Conservation (phyloP, 2,329 filamentous ascomycete species). For the Helminthosporium solani region DNA sequence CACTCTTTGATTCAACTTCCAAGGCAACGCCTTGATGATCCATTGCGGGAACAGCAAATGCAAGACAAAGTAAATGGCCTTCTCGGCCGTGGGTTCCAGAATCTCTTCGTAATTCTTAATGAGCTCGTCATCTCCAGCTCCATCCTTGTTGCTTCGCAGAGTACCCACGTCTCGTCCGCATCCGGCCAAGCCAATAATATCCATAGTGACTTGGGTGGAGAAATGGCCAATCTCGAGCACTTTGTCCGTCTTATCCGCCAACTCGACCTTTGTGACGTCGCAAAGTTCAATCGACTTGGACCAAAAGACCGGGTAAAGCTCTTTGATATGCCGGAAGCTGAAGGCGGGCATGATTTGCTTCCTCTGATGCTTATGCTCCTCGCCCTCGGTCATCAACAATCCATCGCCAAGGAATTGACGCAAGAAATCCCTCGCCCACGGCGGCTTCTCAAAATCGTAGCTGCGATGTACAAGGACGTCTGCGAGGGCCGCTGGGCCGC, state of each 20-base stretch:
- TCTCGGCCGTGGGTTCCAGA: slow-evolving; percentile 50
- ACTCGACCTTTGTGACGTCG: slow-evolving; percentile 57
- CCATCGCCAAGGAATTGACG: slow-evolving; percentile 53
- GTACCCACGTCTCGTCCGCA: slow-evolving; percentile 48
- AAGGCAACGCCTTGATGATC: slow-evolving; percentile 48
- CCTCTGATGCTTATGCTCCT: slow-evolving; percentile 56
- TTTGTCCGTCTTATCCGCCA: slow-evolving; percentile 45
- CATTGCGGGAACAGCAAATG: slow-evolving; percentile 41
- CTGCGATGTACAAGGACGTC: slow-evolving; percentile 55
- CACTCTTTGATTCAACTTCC: slow-evolving; percentile 49
- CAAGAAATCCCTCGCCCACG: slow-evolving; percentile 47
- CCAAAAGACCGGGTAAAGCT: slow-evolving; percentile 85
- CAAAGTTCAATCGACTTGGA: slow-evolving; percentile 69
- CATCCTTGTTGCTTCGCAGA: slow-evolving; percentile 45
- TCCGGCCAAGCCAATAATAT: slow-evolving; percentile 50
- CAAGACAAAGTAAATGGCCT: slow-evolving; percentile 47
- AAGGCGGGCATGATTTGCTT: slow-evolving; percentile 82
- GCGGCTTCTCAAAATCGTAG: slow-evolving; percentile 57
- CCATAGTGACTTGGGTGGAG: slow-evolving; percentile 48
- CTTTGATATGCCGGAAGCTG: slow-evolving; percentile 80
- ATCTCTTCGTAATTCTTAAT: slow-evolving; percentile 47
- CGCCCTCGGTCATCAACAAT: slow-evolving; percentile 53
- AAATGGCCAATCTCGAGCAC: slow-evolving; percentile 47
- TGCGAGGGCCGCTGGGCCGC: slow-evolving; percentile 46
- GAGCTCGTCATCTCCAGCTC: slow-evolving; percentile 46